Percentiles rank a stretch among this genome's conserved stretches.
phyloP scores from a whole-genome alignment of 495 filamentous ascomycete genomes.

The Penicillium mononematosum region DNA sequence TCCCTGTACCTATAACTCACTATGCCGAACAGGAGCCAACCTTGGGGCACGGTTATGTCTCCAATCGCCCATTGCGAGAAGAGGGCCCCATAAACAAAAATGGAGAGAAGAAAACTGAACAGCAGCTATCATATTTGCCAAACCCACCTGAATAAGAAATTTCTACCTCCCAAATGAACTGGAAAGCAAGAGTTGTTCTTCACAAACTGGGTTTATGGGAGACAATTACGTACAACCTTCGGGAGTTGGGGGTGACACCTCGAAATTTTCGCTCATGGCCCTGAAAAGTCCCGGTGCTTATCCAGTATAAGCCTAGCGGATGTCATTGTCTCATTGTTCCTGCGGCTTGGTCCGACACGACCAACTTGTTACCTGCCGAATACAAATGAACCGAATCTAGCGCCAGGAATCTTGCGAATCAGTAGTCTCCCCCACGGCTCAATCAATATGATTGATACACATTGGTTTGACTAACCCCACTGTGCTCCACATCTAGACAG shows the following conservation, averaged over 20 bases:
- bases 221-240: conserved; percentile 1
- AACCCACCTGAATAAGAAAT: not conserved
- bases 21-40: not conserved
- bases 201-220: not conserved
- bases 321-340: not conserved
- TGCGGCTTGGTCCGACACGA: conserved; percentile 4
- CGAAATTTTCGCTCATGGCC: not conserved
- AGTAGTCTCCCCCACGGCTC: not conserved
- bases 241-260: not conserved
- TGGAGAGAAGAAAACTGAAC: too few relatives aligned
- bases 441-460: not conserved
- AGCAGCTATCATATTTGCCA: not conserved
- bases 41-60: too few relatives aligned
- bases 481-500: not conserved
- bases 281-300: not conserved
- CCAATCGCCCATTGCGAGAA: too few relatives aligned
- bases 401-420: conserved; percentile 3
- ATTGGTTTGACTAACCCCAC: not conserved
- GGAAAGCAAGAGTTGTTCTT: not conserved
- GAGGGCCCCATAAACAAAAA: too few relatives aligned
- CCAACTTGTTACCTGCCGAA: conserved; percentile 1
- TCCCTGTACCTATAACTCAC: not conserved
- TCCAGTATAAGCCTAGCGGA: conserved; percentile 8
- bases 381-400: not conserved
- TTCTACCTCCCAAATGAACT: not conserved